These are phyloP conservation scores for Fusarium abutilonis DNA, from an alignment of 2,329 filamentous ascomycete genomes.

Conservation along the genomic window DNA sequence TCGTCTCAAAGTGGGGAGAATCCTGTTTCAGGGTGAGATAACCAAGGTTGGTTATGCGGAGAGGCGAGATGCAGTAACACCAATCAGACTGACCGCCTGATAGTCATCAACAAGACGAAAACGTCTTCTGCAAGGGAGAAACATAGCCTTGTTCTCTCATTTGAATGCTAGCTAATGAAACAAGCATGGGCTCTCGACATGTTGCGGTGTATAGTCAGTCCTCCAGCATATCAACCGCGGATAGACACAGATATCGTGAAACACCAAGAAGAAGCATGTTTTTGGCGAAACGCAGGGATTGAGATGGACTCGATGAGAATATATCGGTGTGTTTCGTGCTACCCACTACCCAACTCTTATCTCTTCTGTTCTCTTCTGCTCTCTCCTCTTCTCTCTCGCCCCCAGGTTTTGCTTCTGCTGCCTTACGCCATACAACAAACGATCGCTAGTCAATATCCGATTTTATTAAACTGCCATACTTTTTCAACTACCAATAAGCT, in stretches of 20 bases:
- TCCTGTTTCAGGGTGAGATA: conserved; percentile 29
- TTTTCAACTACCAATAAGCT: conserved; percentile 63
- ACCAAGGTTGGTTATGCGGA: conserved; percentile 19
- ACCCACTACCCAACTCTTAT: conserved; percentile 38
- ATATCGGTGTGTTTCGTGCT: conserved; percentile 34
- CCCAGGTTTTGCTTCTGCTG: conserved; percentile 28
- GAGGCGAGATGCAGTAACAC: conserved; percentile 37
- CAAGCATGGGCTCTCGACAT: neutral
- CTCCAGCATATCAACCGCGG: neutral
- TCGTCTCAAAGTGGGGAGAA: neutral
- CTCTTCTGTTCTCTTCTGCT: neutral
- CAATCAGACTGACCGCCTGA: conserved; percentile 30
- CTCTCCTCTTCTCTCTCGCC: conserved; percentile 3
- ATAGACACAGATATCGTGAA: conserved; percentile 15
- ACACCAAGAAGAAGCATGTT: conserved; percentile 3
- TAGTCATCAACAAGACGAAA: neutral
- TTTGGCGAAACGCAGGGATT: conserved; percentile 17
- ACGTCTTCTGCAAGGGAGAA: conserved; percentile 22
- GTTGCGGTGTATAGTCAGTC: conserved; percentile 12
- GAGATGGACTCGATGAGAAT: conserved; percentile 18
- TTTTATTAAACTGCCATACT: conserved; percentile 19
- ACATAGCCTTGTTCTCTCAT: neutral
- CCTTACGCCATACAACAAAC: conserved; percentile 24
- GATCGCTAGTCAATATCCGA: conserved; percentile 25
- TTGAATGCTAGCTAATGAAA: neutral